Evolutionary conservation across 495 filamentous ascomycete species (phyloP), one percentile per base, ranked within the genome.

Genomic region (Neurospora hispaniola): DNA sequence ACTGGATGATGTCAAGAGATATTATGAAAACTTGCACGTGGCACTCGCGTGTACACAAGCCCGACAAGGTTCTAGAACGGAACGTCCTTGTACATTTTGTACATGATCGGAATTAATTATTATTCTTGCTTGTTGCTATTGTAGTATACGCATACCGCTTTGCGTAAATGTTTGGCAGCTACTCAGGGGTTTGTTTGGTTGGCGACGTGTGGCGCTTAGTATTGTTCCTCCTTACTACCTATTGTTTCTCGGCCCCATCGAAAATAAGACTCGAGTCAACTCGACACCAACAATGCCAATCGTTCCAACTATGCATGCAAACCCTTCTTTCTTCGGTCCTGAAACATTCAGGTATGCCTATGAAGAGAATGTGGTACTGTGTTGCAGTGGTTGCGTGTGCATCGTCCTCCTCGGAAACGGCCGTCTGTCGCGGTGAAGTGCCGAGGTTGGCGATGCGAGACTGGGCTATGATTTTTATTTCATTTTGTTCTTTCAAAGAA

Each of bases 161-260:
- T 66, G 54, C 54, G 54, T 35, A 35, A 14, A 66, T 18, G 23
- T 35, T 16, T 16, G 54, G 54, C 54, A 7, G 54, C 54, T 35
- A 66, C 54, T 66, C 54, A 66, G 54, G 54, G 54, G 54, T 31
- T 66, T 66, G 54, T 66, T 35, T 66, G 54, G 54, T 38, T 66
- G 54, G 54, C 23, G 54, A 66, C 18, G 27, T 66, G 71, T 68
- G 41, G 70, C 40, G 66, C 71, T 78, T 78, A 76, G 72, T 76
- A 76, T 77, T 78, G 76, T 79, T 70, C 14, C 35, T 70, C 75
- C 74, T 79, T 80, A 75, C 71, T 79, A n/a, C n/a, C n/a, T n/a
- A 80, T 80, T 80, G 75, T 80, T 75, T 71, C 59, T 73, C 72
- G 42, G 35, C 69, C 62, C 38, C 68, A 46, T 41, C 39, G 11